Evolutionary conservation across 768 basidiomycete species (phyloP).

Genomic region (Auricularia heimuer): DNA sequence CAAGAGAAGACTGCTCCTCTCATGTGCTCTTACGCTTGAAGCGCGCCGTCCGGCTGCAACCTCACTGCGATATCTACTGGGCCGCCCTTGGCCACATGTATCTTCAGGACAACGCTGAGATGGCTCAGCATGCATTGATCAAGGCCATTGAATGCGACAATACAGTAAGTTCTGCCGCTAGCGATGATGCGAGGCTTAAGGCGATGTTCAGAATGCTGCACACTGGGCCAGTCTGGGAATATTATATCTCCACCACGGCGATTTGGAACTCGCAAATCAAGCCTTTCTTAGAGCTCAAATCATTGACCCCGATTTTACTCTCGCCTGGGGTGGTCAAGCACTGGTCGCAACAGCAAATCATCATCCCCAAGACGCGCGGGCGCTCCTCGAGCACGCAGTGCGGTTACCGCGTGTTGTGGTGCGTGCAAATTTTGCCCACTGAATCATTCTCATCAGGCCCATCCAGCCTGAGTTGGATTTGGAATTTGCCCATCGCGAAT

Average conservation of each 20-base stretch:
- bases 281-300: slow-evolving; percentile 82
- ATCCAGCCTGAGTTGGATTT: slow-evolving; percentile 72
- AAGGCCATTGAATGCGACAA: slow-evolving; percentile 76
- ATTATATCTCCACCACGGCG: slow-evolving; percentile 70
- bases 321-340: slow-evolving; percentile 88
- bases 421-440: slow-evolving; percentile 17
- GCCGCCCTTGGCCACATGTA: slow-evolving; percentile 66
- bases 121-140: slow-evolving; percentile 87
- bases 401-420: slow-evolving; percentile 49
- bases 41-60: slow-evolving; percentile 63
- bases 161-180: slow-evolving; percentile 42
- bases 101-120: slow-evolving; percentile 54
- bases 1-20: slow-evolving; percentile 29
- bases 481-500: slow-evolving; percentile 55
- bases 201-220: slow-evolving; percentile 42
- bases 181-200: neutral
- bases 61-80: slow-evolving; percentile 71
- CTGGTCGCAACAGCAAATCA: slow-evolving; percentile 53
- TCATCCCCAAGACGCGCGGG: slow-evolving; percentile 49
- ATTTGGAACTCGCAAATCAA: slow-evolving; percentile 75
- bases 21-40: slow-evolving; percentile 42
- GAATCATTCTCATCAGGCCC: neutral
- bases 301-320: slow-evolving; percentile 79
- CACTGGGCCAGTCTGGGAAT: slow-evolving; percentile 87
- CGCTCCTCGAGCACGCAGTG: slow-evolving; percentile 67